These are phyloP conservation scores for Trypanosoma brucei DNA, from an alignment of 208 protist genomes.

Conservation along the genomic window DNA sequence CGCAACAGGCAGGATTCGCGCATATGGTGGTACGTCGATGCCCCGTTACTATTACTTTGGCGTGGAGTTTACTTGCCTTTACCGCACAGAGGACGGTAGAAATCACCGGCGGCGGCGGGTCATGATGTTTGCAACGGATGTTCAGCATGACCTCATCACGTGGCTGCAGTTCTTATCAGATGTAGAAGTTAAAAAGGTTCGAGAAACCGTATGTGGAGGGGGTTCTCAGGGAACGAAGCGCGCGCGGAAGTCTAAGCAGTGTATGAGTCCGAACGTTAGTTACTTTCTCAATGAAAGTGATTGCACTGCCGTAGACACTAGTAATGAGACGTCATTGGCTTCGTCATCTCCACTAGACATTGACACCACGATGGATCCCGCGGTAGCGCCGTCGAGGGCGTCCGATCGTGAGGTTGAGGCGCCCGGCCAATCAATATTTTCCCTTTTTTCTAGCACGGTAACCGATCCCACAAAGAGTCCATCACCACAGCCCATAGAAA, in stretches of 20 bases:
- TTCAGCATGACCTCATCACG: slow-evolving; percentile 28
- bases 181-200: slow-evolving; percentile 13
- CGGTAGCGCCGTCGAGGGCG: neutral
- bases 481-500: neutral
- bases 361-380: neutral
- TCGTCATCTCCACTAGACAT: neutral
- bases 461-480: neutral
- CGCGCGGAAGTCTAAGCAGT: too few species aligned
- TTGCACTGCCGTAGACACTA: neutral
- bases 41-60: slow-evolving; percentile 56
- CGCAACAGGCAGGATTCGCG: neutral
- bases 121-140: slow-evolving; percentile 41
- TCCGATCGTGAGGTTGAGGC: neutral
- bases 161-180: slow-evolving; percentile 45
- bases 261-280: neutral
- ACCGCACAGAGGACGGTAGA: slow-evolving; percentile 5
- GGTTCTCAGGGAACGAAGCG: neutral
- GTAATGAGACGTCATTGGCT: neutral
- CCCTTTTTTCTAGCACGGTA: neutral
- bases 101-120: slow-evolving; percentile 24
- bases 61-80: slow-evolving; percentile 26
- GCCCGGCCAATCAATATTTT: neutral
- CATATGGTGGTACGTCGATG: slow-evolving; percentile 6
- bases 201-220: neutral
- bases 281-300: neutral